phyloP scores from a whole-genome alignment of 768 basidiomycete genomes.

The Fomitopsis serialis region DNA sequence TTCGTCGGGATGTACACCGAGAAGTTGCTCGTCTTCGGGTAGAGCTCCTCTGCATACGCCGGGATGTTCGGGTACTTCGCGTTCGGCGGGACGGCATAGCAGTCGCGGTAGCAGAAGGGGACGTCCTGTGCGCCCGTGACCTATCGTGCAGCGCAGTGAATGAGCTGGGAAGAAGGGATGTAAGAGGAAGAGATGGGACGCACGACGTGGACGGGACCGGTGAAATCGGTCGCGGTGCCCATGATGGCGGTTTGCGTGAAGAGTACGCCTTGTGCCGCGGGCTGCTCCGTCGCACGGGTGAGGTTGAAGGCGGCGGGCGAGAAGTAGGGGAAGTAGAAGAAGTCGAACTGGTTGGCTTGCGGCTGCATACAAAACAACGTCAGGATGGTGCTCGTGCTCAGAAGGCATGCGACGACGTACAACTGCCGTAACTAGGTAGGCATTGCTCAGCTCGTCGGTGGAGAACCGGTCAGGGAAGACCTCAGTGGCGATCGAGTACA shows the following conservation, averaged over 20 bases:
- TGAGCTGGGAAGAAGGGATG: too few species aligned
- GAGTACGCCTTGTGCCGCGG: slow-evolving; percentile 12
- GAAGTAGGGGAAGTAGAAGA: slow-evolving; percentile 14
- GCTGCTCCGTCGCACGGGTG: slow-evolving; percentile 7
- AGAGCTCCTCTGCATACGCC: slow-evolving; percentile 5
- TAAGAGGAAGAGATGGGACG: background rate
- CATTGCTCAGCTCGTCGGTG: slow-evolving; percentile 1
- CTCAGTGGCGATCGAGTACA: slow-evolving; percentile 6
- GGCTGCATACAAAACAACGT: background rate
- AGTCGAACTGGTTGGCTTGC: slow-evolving; percentile 11
- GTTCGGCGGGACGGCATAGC: slow-evolving; percentile 8
- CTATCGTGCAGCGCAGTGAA: background rate
- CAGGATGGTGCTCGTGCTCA: background rate
- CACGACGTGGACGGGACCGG: slow-evolving; percentile 13
- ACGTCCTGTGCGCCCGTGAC: slow-evolving; percentile 9
- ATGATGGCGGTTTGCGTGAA: slow-evolving; percentile 5
- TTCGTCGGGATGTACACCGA: slow-evolving; percentile 11
- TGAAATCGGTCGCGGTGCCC: slow-evolving; percentile 6
- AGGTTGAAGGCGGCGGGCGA: slow-evolving; percentile 2
- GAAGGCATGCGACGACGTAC: background rate
- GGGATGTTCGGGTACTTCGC: slow-evolving; percentile 8
- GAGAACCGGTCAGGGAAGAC: slow-evolving; percentile 9
- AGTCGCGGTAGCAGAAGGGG: slow-evolving; percentile 13
- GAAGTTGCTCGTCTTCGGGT: slow-evolving; percentile 11
- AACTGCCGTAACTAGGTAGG: slow-evolving; percentile 4